phyloP scores from a whole-genome alignment of 2,329 filamentous ascomycete species.

The Trichoderma oligosporum region DNA sequence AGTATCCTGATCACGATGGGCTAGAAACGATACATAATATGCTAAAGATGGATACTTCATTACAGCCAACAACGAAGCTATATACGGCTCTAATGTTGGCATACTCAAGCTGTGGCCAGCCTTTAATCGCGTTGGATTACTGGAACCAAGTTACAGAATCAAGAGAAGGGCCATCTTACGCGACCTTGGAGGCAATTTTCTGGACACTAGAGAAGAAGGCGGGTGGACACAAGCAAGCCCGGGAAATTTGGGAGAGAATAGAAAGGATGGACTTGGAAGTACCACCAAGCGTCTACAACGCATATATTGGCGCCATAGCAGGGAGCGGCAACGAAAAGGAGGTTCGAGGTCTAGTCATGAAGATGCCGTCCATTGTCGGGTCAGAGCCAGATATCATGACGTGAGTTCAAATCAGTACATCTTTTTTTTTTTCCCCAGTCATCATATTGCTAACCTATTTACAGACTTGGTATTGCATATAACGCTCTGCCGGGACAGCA shows the following conservation, averaged over 20 bases:
- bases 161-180: conserved; percentile 80
- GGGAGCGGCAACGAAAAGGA: conserved; percentile 68
- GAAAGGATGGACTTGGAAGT: conserved; percentile 74
- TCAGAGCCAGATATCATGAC: conserved; percentile 64
- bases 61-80: conserved; percentile 71
- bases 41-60: conserved; percentile 83
- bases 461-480: conserved; percentile 69
- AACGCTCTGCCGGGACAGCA: conserved; percentile 65
- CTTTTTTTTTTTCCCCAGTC: not conserved
- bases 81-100: conserved; percentile 86
- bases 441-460: conserved; percentile 20
- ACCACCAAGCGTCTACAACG: conserved; percentile 66
- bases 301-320: conserved; percentile 73
- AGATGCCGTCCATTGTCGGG: conserved; percentile 64
- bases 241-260: conserved; percentile 68
- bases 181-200: conserved; percentile 76
- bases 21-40: conserved; percentile 83
- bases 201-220: conserved; percentile 66
- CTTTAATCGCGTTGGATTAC: conserved; percentile 66
- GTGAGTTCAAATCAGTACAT: conserved; percentile 49
- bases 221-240: conserved; percentile 56
- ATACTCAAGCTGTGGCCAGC: conserved; percentile 66
- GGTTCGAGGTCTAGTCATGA: conserved; percentile 61
- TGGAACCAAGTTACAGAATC: conserved; percentile 83
- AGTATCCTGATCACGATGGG: conserved; percentile 51